Evolutionary conservation across 2,329 filamentous ascomycete genomes (phyloP).

Genomic region (Talaromyces sp.): DNA sequence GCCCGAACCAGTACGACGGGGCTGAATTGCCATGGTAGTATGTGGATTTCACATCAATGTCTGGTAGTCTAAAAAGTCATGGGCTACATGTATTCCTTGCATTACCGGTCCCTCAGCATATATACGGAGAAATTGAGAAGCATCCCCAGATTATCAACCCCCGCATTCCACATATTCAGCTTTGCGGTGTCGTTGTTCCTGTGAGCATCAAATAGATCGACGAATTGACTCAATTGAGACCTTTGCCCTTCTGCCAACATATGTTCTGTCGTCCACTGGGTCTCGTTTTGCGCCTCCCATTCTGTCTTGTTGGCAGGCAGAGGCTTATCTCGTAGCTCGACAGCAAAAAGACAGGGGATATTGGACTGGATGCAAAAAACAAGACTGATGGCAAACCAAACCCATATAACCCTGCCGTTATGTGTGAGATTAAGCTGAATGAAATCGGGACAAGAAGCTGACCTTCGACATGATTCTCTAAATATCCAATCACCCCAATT

Average conservation of each 20-base stretch:
- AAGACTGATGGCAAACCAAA: conserved; percentile 8
- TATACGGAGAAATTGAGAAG: conserved; percentile 6
- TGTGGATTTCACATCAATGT: background rate
- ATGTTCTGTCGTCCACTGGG: conserved; percentile 6
- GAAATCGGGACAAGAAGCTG: background rate
- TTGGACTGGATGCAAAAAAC: conserved; percentile 6
- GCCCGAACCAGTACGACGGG: conserved; percentile 28
- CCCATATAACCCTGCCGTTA: conserved; percentile 5
- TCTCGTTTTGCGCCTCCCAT: conserved; percentile 9
- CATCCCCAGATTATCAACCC: conserved; percentile 9
- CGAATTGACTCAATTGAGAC: background rate
- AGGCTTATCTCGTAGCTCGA: background rate
- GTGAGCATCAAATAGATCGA: conserved; percentile 5
- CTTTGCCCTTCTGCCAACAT: background rate
- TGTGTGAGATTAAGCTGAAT: background rate
- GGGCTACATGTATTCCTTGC: background rate
- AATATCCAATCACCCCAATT: conserved; percentile 10
- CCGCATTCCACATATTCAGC: conserved; percentile 9
- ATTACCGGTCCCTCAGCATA: background rate
- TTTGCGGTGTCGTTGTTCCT: background rate
- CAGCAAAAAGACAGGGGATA: conserved; percentile 2
- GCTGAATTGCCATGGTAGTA: conserved; percentile 16
- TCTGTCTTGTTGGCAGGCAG: conserved; percentile 8
- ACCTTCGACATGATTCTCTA: conserved; percentile 8
- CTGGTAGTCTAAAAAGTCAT: background rate